Conservation (phyloP, 1,139 yeast species). For the Geotrichum fermentans region DNA sequence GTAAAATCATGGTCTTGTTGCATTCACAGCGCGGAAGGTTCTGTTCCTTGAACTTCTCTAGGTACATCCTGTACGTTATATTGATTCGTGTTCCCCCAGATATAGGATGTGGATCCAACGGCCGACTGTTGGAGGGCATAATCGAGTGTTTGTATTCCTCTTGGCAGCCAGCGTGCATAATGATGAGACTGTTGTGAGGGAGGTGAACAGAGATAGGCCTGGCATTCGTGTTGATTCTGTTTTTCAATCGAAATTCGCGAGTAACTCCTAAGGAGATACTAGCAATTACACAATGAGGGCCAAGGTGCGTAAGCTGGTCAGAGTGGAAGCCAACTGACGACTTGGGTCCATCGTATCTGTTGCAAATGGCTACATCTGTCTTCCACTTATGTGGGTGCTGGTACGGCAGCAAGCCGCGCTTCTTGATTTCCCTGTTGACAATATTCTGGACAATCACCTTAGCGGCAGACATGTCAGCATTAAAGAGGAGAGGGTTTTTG, state of each 20-base stretch:
- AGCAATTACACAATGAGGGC: slow-evolving; percentile 63
- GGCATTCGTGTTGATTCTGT: slow-evolving; percentile 20
- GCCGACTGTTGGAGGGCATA: slow-evolving; percentile 35
- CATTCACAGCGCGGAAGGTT: slow-evolving; percentile 52
- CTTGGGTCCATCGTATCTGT: slow-evolving; percentile 47
- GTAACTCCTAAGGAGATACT: slow-evolving; percentile 64
- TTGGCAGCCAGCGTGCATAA: slow-evolving; percentile 76
- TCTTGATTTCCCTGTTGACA: slow-evolving; percentile 41
- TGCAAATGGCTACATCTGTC: slow-evolving; percentile 52
- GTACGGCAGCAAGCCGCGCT: slow-evolving; percentile 32
- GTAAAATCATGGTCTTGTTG: slow-evolving; percentile 42
- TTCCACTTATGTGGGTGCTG: slow-evolving; percentile 45
- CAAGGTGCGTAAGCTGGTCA: slow-evolving; percentile 62
- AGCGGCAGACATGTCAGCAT: slow-evolving; percentile 41
- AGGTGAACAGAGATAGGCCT: slow-evolving; percentile 46
- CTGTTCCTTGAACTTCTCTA: slow-evolving; percentile 35
- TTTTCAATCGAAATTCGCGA: slow-evolving; percentile 55
- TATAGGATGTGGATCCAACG: slow-evolving; percentile 43
- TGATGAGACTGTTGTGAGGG: slow-evolving; percentile 59
- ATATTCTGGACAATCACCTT: slow-evolving; percentile 43
- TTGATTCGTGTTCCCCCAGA: slow-evolving; percentile 53
- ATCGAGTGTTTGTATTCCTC: slow-evolving; percentile 63
- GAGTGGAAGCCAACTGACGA: slow-evolving; percentile 67
- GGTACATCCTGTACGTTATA: slow-evolving; percentile 57
- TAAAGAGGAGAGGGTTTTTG: slow-evolving; percentile 34